phyloP scores from a whole-genome alignment of 1,139 yeast genomes.

The Pneumocystis jirovecii region DNA sequence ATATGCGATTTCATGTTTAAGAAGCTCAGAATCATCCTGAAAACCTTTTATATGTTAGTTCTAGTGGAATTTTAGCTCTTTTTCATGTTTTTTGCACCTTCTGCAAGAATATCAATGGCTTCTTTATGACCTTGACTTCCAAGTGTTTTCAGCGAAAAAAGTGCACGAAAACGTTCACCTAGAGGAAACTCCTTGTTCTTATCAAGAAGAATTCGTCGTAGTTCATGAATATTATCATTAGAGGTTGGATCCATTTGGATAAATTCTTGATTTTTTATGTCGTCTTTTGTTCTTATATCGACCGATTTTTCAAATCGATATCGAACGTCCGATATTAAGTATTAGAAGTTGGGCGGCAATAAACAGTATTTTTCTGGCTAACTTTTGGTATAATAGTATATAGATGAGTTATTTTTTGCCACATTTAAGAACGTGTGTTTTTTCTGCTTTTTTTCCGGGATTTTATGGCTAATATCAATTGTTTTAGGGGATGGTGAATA shows the following conservation, averaged over 20 bases:
- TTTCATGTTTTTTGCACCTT: slow-evolving; percentile 20
- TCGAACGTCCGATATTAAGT: too few relatives aligned
- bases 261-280: background rate
- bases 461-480: too few relatives aligned
- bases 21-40: slow-evolving; percentile 68
- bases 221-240: slow-evolving; percentile 4
- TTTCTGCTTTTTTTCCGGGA: background rate
- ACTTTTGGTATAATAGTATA: too few relatives aligned
- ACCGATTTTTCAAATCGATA: background rate
- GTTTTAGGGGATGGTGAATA: slow-evolving; percentile 51
- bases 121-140: slow-evolving; percentile 49
- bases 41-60: slow-evolving; percentile 26
- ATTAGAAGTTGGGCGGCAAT: too few relatives aligned
- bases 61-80: background rate
- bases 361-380: too few relatives aligned
- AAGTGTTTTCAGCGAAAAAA: slow-evolving; percentile 73
- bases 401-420: background rate
- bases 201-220: slow-evolving; percentile 11
- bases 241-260: slow-evolving; percentile 6
- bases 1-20: slow-evolving; percentile 96
- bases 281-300: background rate
- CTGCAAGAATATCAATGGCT: slow-evolving; percentile 74
- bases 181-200: slow-evolving; percentile 47
- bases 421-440: background rate
- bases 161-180: slow-evolving; percentile 81